Evolutionary conservation across 1,139 yeast species (phyloP), one percentile per base, ranked within the genome.

Genomic region (Geotrichum carabidarum): DNA sequence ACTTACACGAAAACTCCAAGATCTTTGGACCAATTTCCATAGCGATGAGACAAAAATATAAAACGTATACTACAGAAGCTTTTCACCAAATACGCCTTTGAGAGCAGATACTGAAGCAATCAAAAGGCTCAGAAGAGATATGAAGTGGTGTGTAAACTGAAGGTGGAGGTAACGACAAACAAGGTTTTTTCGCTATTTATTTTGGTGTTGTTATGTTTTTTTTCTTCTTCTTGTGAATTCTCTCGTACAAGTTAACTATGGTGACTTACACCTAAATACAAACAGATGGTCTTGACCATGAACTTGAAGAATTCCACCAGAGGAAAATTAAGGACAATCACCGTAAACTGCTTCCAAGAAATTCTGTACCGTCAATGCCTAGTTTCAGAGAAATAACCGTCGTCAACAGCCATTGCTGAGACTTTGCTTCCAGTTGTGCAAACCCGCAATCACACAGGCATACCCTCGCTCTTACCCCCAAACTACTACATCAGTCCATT

Each of bases 1-100:
- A 34, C 49, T 35, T 45, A 45, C 49, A 45, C n/a, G 49, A 45
- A 22, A 45, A 45, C 32, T 45, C 42, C 34, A 45, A 15, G 8
- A 32, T 35, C 17, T 17, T 34, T 9, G 49, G 49, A 32, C 42
- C 42, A 31, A 45, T 36, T 36, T 48, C 36, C 42, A 48, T 22
- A 8, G 40, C 35, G 44, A 30, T 5, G 8, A 1, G 32, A 17
- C 9, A 8, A 5, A 30, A 18, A 22, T 11, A 8, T n/a, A 40
- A n/a, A 36, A 11, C 27, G 12, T 12, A 31, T 8, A 34, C 5
- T n/a, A 8, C 8, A 27, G 15, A n/a, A 30, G 22, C 3, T 8
- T 31, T 7, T 32, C 18, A 41, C 32, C 15, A 22, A 35, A 17
- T 30, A 30, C n/a, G 27, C 37, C 5, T 11, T 27, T 34, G 37